A percentile compares a stretch with the other conserved stretches of the same genome.
Evolutionary conservation across 805 yeast genomes (phyloP).

Genomic region (Phaffomyces antillensis): DNA sequence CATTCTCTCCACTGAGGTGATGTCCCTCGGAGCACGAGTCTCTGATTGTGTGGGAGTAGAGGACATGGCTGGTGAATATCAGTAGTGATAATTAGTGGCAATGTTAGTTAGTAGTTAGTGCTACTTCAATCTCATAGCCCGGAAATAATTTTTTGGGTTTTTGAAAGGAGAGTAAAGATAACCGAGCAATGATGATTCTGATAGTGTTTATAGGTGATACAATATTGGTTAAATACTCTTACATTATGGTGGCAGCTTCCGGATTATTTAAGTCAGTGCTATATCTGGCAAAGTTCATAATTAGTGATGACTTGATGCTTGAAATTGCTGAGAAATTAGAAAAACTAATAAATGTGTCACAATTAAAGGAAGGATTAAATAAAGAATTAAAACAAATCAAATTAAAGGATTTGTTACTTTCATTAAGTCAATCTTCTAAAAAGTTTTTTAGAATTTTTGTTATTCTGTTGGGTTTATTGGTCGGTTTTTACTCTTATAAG

Average conservation of each 20-base stretch:
- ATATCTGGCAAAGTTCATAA: slow-evolving; percentile 2
- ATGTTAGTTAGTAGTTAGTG: too few species aligned
- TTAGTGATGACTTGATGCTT: background rate
- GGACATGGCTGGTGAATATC: too few species aligned
- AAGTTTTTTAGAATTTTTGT: slow-evolving; percentile 9
- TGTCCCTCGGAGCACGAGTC: slow-evolving; percentile 20
- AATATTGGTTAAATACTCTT: too few species aligned
- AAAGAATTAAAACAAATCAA: background rate
- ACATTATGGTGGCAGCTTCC: background rate
- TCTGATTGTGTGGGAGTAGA: background rate
- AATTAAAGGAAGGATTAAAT: too few species aligned
- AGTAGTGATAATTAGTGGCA: too few species aligned
- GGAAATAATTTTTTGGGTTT: too few species aligned
- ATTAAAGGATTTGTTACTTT: background rate
- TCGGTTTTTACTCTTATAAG: slow-evolving; percentile 2
- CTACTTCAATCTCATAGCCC: too few species aligned
- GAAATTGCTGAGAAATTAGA: background rate
- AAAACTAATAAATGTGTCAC: too few species aligned
- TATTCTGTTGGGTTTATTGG: slow-evolving; percentile 6
- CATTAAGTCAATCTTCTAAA: slow-evolving; percentile 3
- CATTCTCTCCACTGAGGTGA: slow-evolving; percentile 57
- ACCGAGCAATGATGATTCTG: too few species aligned
- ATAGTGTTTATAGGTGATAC: too few species aligned
- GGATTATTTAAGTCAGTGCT: slow-evolving; percentile 1
- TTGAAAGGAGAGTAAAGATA: background rate